Percentiles rank a stretch among this genome's conserved stretches.
Conservation (phyloP, 1,139 yeast genomes). For the Suhomyces bribrorum region DNA sequence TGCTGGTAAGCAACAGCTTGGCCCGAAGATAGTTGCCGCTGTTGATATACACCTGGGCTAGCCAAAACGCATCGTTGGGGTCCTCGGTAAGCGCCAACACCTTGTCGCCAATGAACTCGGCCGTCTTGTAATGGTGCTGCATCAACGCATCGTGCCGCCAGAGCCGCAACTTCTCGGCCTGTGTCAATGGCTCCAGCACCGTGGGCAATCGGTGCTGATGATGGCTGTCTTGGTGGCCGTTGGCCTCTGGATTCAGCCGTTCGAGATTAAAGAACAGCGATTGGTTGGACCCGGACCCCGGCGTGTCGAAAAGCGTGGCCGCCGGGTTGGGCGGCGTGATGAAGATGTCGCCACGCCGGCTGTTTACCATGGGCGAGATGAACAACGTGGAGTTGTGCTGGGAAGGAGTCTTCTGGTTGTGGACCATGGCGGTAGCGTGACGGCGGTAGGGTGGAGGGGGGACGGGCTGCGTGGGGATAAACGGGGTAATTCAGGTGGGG, state of each 20-base stretch:
- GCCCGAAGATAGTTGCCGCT: constrained; percentile 81
- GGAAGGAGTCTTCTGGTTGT: constrained; percentile 39
- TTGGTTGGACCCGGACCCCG: constrained; percentile 43
- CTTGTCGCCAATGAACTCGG: constrained; percentile 91
- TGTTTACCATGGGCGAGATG: constrained; percentile 59
- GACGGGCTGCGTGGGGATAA: too few relatives aligned
- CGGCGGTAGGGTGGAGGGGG: neutral
- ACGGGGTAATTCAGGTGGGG: too few relatives aligned
- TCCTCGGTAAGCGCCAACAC: constrained; percentile 78
- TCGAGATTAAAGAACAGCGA: constrained; percentile 43
- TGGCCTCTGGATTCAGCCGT: constrained; percentile 19
- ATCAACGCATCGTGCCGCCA: constrained; percentile 95
- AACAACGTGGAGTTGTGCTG: constrained; percentile 65
- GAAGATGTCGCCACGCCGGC: constrained; percentile 49
- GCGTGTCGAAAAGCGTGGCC: constrained; percentile 44
- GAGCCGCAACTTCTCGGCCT: constrained; percentile 79
- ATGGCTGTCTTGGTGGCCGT: constrained; percentile 15
- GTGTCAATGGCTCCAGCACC: constrained; percentile 54
- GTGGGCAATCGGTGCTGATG: constrained; percentile 13
- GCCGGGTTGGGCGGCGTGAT: constrained; percentile 58
- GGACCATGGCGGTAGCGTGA: constrained; percentile 25
- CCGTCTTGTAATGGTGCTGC: constrained; percentile 91
- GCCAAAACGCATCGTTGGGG: constrained; percentile 94
- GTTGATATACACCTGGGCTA: constrained; percentile 83
- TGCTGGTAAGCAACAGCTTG: constrained; percentile 55